A percentile compares a stretch with the other conserved stretches of the same genome.
These are phyloP conservation scores for Skeletonema costatum DNA, from an alignment of 108 stramenopile species.

Conservation along the genomic window DNA sequence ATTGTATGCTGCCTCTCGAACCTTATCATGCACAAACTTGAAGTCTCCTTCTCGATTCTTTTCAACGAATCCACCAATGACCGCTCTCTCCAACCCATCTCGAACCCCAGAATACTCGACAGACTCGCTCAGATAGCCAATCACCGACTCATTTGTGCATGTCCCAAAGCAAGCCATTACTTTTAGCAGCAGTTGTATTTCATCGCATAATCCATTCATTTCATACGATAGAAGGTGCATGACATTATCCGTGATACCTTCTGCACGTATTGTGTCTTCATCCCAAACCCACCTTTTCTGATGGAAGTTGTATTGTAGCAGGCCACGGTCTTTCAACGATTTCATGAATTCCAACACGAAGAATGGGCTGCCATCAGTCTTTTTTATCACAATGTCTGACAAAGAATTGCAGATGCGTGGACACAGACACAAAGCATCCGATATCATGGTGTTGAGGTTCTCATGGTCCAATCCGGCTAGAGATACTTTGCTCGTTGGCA, in stretches of 20 bases:
- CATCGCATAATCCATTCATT: constrained; percentile 2
- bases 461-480: constrained; percentile 17
- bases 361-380: constrained; percentile 51
- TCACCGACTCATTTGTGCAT: background rate
- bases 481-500: background rate
- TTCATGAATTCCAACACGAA: constrained; percentile 39
- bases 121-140: background rate
- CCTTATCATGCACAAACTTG: constrained; percentile 51
- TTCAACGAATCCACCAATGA: background rate
- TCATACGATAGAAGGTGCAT: background rate
- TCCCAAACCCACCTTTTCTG: constrained; percentile 62
- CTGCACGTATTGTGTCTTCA: constrained; percentile 14
- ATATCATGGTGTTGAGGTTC: constrained; percentile 37
- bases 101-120: background rate
- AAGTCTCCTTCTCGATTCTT: constrained; percentile 9
- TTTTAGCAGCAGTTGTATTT: constrained; percentile 5
- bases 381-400: constrained; percentile 45
- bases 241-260: background rate
- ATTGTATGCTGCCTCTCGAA: constrained; percentile 58
- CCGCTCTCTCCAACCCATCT: background rate
- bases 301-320: constrained; percentile 38
- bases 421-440: constrained; percentile 3
- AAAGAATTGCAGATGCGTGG: constrained; percentile 21
- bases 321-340: constrained; percentile 10
- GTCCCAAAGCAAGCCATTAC: constrained; percentile 24